phyloP scores from a whole-genome alignment of 306 rosid genomes.

The Medicago lupulina region DNA sequence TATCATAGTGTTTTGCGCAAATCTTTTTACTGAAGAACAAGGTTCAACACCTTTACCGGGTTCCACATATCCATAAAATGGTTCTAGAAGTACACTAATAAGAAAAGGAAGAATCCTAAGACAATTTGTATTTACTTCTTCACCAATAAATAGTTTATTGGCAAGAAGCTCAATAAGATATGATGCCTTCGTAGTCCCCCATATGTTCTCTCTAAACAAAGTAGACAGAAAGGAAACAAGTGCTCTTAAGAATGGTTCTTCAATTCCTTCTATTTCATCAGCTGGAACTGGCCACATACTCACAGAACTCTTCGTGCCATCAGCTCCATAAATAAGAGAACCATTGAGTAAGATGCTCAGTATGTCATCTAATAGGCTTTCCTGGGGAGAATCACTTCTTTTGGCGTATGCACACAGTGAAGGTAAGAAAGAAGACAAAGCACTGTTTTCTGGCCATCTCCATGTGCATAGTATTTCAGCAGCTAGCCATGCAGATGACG shows the following conservation, averaged over 20 bases:
- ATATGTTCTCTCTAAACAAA: slow-evolving; percentile 73
- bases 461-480: slow-evolving; percentile 95
- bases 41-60: slow-evolving; percentile 46
- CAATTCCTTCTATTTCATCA: slow-evolving; percentile 64
- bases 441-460: slow-evolving; percentile 93
- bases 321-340: slow-evolving; percentile 74
- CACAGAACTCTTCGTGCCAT: slow-evolving; percentile 56
- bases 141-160: slow-evolving; percentile 81
- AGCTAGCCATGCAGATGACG: slow-evolving; percentile 79
- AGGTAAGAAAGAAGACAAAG: slow-evolving; percentile 78
- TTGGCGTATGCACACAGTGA: slow-evolving; percentile 64
- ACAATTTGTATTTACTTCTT: slow-evolving; percentile 71
- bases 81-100: slow-evolving; percentile 61
- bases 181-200: slow-evolving; percentile 67
- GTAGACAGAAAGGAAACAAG: slow-evolving; percentile 67
- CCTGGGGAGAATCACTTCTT: slow-evolving; percentile 52
- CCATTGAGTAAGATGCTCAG: slow-evolving; percentile 74
- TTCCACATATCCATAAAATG: slow-evolving; percentile 56
- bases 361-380: slow-evolving; percentile 65
- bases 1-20: slow-evolving; percentile 53
- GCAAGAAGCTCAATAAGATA: slow-evolving; percentile 62
- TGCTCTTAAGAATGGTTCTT: slow-evolving; percentile 95
- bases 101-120: slow-evolving; percentile 87
- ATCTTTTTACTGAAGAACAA: slow-evolving; percentile 51
- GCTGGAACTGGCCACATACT: slow-evolving; percentile 63